Base-by-base conservation (phyloP, 345 rosid species). In the Murraya koenigii region DNA sequence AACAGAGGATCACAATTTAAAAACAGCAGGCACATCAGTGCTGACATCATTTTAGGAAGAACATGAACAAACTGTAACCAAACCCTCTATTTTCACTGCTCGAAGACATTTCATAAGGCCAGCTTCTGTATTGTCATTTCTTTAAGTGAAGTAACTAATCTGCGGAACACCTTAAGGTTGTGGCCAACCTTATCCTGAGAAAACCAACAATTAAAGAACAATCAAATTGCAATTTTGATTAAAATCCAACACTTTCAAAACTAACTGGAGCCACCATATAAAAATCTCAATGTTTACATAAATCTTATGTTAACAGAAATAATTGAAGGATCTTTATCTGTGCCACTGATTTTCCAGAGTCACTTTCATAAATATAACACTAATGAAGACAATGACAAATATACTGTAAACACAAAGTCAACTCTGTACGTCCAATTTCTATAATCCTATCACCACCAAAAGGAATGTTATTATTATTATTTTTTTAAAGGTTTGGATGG, bases 141-240 rank as follows among this genome's bases (percentile, higher is more conserved):
- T 84, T 96, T 89, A 15, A 96, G 91, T 6, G 94, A 87, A 19
- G 89, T 72, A 55, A 91, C 97, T 69, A 92, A 83, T 80, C 99
- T 86, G 23, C 86, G 84, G 84, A 96, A 96, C 70, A 96, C 86
- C 86, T 90, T 96, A 25, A 93, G 89, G 83, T 86, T 82, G 83
- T 82, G 93, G 60, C 97, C 97, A 2, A 88, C 81, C 83, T 94
- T 94, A 54, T 91, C 95, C 99, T 93, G 91, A n/a, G 54, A 76
- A 39, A 49, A 66, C 60, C 63, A 78, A 76, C 23, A 15, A 59
- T 30, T 56, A 59, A 75, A 23, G 6, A 6, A 28, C 17, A 22
- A 74, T 49, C 74, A 75, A 73, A 20, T 36, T 28, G 47, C 30
- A 55, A 54, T 72, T 30, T 26, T 25, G 14, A 49, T 41, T 20